Evolutionary conservation across 2,329 filamentous ascomycete genomes (phyloP), one percentile per base, ranked within the genome.

Genomic region (Colletotrichum cuscutae): DNA sequence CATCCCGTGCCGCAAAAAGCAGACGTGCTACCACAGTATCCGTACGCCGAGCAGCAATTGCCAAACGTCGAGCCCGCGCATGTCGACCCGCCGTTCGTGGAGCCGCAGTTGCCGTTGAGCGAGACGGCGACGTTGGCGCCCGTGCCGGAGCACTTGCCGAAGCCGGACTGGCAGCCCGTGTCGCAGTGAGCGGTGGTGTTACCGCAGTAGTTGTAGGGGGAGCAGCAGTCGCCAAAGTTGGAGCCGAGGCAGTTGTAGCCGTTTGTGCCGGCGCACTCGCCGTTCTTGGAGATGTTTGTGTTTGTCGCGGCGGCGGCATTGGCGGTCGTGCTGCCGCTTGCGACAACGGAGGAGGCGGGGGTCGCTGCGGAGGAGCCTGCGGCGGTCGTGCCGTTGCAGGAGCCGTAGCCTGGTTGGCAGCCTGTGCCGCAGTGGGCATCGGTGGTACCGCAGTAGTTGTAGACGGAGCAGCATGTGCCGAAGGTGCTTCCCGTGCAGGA

Each of bases 31-130:
- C 76, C 76, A 15, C 76, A 77, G 53, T 71, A 77, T 28, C 75
- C 75, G 35, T 73, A 76, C 35, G 65, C n/a, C 22, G 74, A 76
- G 64, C 76, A 77, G 69, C 76, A 77, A 24, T 63, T 65, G 4
- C 73, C 71, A 71, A 70, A 73, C 4, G 42, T 26, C 15, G 70
- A 74, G 28, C 71, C 72, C 22, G 30, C n/a, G 22, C 72, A 74
- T 4, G 61, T 64, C 30, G 64, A 6, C 5, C 66, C 64, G 15
- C 42, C 68, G 11, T 30, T 52, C 1, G 46, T 22, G 19, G 26
- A 12, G 19, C 70, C 65, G 46, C 73, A 75, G 61, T 66, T 64
- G 11, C 72, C 74, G 30, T 75, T 49, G 13, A 53, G 60, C 13
- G 72, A 72, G 28, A 74, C 65, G 28, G 64, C 52, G 26, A 65